Evolutionary conservation across 139 green algal genomes (phyloP).

Genomic region (Yamagishiella unicocca): DNA sequence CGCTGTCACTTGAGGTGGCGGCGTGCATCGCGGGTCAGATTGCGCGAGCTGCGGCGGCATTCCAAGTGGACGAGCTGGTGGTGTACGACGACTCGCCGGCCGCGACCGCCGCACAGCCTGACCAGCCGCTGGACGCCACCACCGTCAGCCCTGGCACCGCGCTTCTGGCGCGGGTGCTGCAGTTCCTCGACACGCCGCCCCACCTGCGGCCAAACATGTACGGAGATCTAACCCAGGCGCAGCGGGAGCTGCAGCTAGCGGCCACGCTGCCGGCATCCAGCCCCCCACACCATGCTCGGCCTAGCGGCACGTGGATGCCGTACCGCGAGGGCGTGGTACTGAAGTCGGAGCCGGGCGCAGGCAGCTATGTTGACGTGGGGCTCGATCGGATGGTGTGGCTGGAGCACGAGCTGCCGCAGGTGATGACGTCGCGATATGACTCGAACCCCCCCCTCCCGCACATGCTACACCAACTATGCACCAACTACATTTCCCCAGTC

Average conservation of each 20-base stretch:
- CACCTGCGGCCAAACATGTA: conserved; percentile 76
- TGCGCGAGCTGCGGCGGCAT: conserved; percentile 81
- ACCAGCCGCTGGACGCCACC: background rate
- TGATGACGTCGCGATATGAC: too few relatives aligned
- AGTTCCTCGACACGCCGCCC: conserved; percentile 92
- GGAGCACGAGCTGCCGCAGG: conserved; percentile 49
- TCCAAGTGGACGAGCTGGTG: conserved; percentile 88
- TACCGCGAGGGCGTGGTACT: conserved; percentile 90
- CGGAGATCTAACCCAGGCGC: background rate
- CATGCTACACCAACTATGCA: too few relatives aligned
- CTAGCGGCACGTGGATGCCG: conserved; percentile 78
- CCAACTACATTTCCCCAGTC: too few relatives aligned
- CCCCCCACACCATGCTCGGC: conserved; percentile 89
- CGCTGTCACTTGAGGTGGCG: conserved; percentile 78
- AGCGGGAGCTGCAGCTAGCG: conserved; percentile 56
- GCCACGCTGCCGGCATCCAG: conserved; percentile 82
- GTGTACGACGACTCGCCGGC: conserved; percentile 78
- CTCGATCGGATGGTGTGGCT: conserved; percentile 75
- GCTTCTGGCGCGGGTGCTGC: conserved; percentile 83
- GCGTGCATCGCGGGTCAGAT: conserved; percentile 81
- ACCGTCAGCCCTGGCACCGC: conserved; percentile 62
- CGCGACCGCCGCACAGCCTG: background rate
- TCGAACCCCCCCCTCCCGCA: too few relatives aligned
- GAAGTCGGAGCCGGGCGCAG: conserved; percentile 41
- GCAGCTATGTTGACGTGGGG: conserved; percentile 82